phyloP scores from a whole-genome alignment of 2,329 filamentous ascomycete species.

The Aspergillus spinulosporus region DNA sequence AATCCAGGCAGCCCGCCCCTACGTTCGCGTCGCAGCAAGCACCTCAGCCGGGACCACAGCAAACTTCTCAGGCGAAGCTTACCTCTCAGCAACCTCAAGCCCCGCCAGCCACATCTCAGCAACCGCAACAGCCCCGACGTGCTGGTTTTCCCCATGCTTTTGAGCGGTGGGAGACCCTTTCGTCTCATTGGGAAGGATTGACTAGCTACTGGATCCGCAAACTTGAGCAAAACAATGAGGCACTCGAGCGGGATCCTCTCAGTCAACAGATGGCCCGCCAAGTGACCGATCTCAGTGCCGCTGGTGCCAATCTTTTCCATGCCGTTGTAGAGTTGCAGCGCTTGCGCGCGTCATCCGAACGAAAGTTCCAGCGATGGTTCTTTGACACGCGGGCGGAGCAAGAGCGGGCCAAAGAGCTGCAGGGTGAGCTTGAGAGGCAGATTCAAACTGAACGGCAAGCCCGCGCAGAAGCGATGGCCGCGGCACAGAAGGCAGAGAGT shows the following conservation, averaged over 20 bases:
- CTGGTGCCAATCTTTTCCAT: conserved; percentile 94
- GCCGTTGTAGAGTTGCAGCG: conserved; percentile 95
- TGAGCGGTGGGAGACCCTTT: conserved; percentile 94
- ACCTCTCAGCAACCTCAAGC: conserved; percentile 27
- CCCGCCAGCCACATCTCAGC: conserved; percentile 10
- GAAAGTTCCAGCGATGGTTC: conserved; percentile 98
- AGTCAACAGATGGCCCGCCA: conserved; percentile 88
- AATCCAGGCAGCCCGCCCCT: conserved; percentile 20
- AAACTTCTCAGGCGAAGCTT: conserved; percentile 22
- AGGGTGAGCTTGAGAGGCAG: conserved; percentile 73
- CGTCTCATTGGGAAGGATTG: conserved; percentile 95
- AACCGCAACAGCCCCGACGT: conserved; percentile 41
- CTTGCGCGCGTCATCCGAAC: conserved; percentile 88
- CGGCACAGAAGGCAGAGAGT: conserved; percentile 65
- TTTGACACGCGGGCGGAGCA: conserved; percentile 89
- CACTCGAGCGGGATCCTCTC: conserved; percentile 77
- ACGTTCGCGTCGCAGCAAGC: conserved; percentile 22
- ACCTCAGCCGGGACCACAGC: conserved; percentile 24
- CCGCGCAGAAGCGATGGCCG: conserved; percentile 65
- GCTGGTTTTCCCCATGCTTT: conserved; percentile 94
- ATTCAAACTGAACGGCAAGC: conserved; percentile 73
- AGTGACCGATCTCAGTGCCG: conserved; percentile 94
- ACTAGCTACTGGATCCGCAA: conserved; percentile 97
- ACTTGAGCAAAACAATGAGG: conserved; percentile 84
- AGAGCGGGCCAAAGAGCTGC: conserved; percentile 79